A percentile compares a stretch with the other conserved stretches of the same genome.
Evolutionary conservation across 768 basidiomycete species (phyloP).

Genomic region (Saitozyma podzolica): DNA sequence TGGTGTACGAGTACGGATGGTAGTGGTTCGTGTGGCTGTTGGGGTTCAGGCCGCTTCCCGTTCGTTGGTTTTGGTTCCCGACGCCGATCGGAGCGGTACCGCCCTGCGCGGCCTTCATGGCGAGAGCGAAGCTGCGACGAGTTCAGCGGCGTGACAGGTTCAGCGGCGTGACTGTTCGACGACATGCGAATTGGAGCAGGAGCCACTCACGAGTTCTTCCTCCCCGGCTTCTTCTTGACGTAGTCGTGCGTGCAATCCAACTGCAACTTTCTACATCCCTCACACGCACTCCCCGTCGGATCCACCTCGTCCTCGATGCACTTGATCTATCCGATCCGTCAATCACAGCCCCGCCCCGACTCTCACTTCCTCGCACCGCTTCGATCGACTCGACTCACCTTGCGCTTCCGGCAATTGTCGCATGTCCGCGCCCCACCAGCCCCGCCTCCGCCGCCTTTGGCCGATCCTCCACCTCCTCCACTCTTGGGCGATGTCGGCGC

Average conservation of each 20-base stretch:
- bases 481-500: too few species aligned
- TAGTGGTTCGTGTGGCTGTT: neutral
- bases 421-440: conserved; percentile 14
- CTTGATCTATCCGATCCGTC: conserved; percentile 24
- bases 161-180: too few species aligned
- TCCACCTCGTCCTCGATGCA: conserved; percentile 19
- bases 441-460: too few species aligned
- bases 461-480: too few species aligned
- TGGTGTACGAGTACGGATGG: neutral
- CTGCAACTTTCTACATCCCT: conserved; percentile 32
- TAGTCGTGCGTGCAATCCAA: conserved; percentile 37
- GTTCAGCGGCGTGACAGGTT: neutral
- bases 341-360: too few species aligned
- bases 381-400: conserved; percentile 11
- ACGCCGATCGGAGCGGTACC: too few species aligned
- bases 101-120: conserved; percentile 5
- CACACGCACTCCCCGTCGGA: conserved; percentile 15
- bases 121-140: neutral
- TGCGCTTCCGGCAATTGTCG: conserved; percentile 35
- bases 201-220: conserved; percentile 41
- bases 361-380: too few species aligned
- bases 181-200: conserved; percentile 1
- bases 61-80: too few species aligned
- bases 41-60: too few species aligned
- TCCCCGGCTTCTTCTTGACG: conserved; percentile 43